These are phyloP conservation scores for Suillus fuscotomentosus DNA, from an alignment of 768 basidiomycete genomes.

Conservation along the genomic window DNA sequence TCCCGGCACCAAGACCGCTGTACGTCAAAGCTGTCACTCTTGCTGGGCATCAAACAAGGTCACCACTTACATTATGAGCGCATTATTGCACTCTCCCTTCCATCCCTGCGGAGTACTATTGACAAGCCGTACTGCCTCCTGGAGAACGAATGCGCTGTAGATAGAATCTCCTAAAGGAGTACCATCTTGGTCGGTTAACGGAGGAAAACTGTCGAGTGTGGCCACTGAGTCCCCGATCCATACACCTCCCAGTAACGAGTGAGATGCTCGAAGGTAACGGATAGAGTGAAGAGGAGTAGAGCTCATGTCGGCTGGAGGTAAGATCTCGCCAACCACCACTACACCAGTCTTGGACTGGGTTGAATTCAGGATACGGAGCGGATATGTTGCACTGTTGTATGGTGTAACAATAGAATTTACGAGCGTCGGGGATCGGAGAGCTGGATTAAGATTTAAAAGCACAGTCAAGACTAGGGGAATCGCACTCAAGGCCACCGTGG, in stretches of 20 bases:
- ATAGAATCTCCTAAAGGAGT: conserved; percentile 71
- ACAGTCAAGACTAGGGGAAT: conserved; percentile 31
- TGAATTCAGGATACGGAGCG: conserved; percentile 66
- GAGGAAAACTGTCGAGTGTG: conserved; percentile 39
- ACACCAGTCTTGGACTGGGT: conserved; percentile 74
- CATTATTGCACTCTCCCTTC: conserved; percentile 44
- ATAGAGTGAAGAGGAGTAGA: conserved; percentile 43
- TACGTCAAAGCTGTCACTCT: conserved; percentile 7
- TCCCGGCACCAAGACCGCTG: conserved; percentile 88
- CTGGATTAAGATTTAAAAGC: conserved; percentile 36
- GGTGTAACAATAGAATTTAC: conserved; percentile 50
- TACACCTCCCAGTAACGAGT: conserved; percentile 69
- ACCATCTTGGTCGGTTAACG: conserved; percentile 51
- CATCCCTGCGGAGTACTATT: conserved; percentile 45
- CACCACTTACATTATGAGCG: conserved; percentile 64
- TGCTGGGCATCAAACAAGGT: conserved; percentile 1
- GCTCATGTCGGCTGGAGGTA: conserved; percentile 37
- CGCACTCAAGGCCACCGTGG: neutral
- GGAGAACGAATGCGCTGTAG: conserved; percentile 81
- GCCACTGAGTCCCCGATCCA: conserved; percentile 65
- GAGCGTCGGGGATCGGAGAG: conserved; percentile 55
- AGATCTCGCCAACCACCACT: conserved; percentile 77
- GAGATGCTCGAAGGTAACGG: conserved; percentile 62
- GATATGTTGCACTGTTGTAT: conserved; percentile 50
- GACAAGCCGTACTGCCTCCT: conserved; percentile 80